Base-by-base conservation (phyloP, 345 rosid species). In the Salix dunnii region DNA sequence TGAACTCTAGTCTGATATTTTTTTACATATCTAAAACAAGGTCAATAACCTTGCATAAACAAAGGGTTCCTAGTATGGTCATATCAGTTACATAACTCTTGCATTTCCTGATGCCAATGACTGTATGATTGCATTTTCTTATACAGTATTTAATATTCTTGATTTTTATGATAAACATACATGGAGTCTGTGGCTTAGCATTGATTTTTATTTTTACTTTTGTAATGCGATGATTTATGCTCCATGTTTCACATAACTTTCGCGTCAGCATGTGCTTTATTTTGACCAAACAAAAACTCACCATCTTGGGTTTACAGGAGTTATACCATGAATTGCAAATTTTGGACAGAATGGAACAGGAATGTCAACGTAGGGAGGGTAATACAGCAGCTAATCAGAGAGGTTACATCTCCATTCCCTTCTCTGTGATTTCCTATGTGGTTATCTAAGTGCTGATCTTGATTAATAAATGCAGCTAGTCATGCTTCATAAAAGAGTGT, bases 241-340 rank as follows among this genome's bases (percentile, higher is more conserved):
- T 33, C 35, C 35, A 27, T 6, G 72, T 17, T 68, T 51, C 9
- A 23, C 61, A 53, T 53, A 21, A 40, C 10, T 3, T 53, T 38
- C 58, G 20, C 2, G 7, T 48, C 53, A 48, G 0, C 20, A 5
- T 48, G 53, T 16, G 53, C 1, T 48, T 48, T 16, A 48, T 48
- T 48, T 48, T 48, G 53, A 48, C 53, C 53, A 48, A 16, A 48
- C 53, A 48, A 48, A 46, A 48, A 28, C 66, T 18, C 35, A 40
- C 43, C 43, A 40, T 67, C 11, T 70, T 63, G 36, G 63, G 43
- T 63, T 64, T 77, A 55, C 76, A 82, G 84, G 84, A 82, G 71
- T 68, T 82, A 33, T 82, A 82, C 73, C 75, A 74, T 6, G 81
- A 71, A 60, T 69, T 70, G 79, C 84, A 77, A 74, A 51, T 77